These are phyloP conservation scores for Cladophialophora carrionii DNA, from an alignment of 2,329 filamentous ascomycete species.

Conservation along the genomic window DNA sequence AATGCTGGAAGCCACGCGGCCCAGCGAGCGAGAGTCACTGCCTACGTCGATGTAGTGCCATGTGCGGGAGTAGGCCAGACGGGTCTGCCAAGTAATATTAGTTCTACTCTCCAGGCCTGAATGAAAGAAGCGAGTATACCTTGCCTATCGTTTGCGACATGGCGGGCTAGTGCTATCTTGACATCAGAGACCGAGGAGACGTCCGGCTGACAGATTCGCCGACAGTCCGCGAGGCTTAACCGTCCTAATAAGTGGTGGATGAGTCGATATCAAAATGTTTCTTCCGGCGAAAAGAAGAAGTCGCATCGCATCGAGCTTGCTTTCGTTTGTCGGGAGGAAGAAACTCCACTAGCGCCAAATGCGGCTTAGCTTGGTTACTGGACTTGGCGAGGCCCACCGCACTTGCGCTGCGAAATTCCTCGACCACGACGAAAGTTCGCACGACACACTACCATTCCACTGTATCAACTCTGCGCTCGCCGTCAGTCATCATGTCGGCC, in stretches of 20 bases:
- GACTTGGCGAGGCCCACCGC: conserved; percentile 14
- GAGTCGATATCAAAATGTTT: not conserved
- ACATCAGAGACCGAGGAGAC: conserved; percentile 11
- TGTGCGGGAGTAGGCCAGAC: conserved; percentile 90
- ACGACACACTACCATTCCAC: conserved; percentile 5
- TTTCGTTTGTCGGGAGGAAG: not conserved
- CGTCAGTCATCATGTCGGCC: conserved; percentile 68
- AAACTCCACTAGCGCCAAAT: conserved; percentile 2
- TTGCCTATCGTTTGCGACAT: conserved; percentile 54
- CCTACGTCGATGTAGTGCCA: conserved; percentile 88
- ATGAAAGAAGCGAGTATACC: conserved; percentile 39
- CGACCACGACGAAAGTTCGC: conserved; percentile 1
- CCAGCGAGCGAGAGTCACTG: conserved; percentile 54
- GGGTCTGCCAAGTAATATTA: conserved; percentile 65
- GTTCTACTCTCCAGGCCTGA: not conserved
- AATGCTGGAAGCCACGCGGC: conserved; percentile 53
- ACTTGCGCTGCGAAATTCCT: conserved; percentile 17
- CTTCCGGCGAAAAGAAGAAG: not conserved
- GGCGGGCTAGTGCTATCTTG: conserved; percentile 34
- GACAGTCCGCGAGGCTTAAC: not conserved
- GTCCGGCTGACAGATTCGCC: not conserved
- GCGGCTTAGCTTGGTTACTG: not conserved
- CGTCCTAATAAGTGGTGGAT: not conserved
- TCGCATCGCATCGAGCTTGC: not conserved
- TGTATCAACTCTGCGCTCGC: conserved; percentile 33